phyloP scores from a whole-genome alignment of 164 flowering plant genomes.

The Dillenia suffruticosa region DNA sequence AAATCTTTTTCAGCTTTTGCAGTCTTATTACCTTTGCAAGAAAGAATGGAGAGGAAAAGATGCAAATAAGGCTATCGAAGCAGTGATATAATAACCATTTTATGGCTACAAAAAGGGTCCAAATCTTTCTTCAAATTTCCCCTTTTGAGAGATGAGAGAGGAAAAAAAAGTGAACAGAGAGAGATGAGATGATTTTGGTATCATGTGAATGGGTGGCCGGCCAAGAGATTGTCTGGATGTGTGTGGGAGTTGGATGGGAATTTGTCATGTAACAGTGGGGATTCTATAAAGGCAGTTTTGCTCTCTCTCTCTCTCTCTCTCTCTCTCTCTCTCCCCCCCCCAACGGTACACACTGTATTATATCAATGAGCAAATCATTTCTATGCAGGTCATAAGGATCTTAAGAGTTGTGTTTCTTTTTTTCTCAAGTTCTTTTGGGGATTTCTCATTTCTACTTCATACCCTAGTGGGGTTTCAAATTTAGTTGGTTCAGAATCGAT shows the following conservation, averaged over 20 bases:
- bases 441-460: too few relatives aligned
- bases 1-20: slow-evolving; percentile 24
- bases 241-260: too few relatives aligned
- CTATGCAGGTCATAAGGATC: too few relatives aligned
- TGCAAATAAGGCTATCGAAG: slow-evolving; percentile 8
- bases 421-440: too few relatives aligned
- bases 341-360: background rate
- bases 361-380: too few relatives aligned
- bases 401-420: too few relatives aligned
- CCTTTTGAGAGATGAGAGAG: background rate
- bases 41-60: slow-evolving; percentile 6
- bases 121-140: slow-evolving; percentile 3
- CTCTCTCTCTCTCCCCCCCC: slow-evolving; percentile 1
- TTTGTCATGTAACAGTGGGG: too few relatives aligned
- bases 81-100: slow-evolving; percentile 15
- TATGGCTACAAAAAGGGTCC: slow-evolving; percentile 33
- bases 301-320: too few relatives aligned
- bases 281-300: too few relatives aligned
- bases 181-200: slow-evolving; percentile 29
- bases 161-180: slow-evolving; percentile 15
- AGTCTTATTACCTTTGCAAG: slow-evolving; percentile 5
- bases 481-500: too few relatives aligned
- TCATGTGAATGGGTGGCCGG: slow-evolving; percentile 67
- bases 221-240: slow-evolving; percentile 41
- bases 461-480: too few relatives aligned